Conservation (phyloP, 768 basidiomycete genomes). For the Mycena kentingensis region DNA sequence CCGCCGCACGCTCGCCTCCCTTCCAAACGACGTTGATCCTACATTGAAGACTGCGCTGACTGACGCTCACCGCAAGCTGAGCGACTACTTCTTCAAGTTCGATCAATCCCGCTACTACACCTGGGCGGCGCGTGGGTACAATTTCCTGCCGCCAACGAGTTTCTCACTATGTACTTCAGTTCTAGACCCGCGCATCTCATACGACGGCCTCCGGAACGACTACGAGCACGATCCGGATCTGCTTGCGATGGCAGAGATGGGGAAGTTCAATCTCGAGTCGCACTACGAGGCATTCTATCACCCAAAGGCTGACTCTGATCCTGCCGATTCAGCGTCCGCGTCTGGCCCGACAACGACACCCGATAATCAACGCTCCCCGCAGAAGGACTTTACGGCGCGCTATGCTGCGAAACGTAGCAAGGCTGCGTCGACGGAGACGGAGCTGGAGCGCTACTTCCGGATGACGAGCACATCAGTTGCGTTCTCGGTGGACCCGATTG, state of each 20-base stretch:
- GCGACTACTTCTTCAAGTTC: constrained; percentile 23
- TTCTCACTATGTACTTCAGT: constrained; percentile 1
- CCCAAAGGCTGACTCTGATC: not conserved
- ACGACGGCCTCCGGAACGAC: constrained; percentile 11
- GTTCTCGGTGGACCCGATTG: not conserved
- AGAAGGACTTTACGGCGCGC: constrained; percentile 6
- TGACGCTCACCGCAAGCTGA: constrained; percentile 22
- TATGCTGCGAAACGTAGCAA: not conserved
- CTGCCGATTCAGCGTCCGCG: not conserved
- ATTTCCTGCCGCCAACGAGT: not conserved
- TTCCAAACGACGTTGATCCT: constrained; percentile 8
- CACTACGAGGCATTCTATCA: not conserved
- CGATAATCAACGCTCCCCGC: constrained; percentile 2
- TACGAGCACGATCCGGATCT: constrained; percentile 11
- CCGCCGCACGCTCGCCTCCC: not conserved
- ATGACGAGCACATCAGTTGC: not conserved
- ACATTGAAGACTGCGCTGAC: constrained; percentile 9
- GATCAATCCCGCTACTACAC: constrained; percentile 21
- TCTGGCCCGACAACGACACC: not conserved
- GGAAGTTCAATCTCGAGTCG: not conserved
- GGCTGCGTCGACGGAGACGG: constrained; percentile 5
- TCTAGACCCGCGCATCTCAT: constrained; percentile 9
- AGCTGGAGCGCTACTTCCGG: constrained; percentile 8
- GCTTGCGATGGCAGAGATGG: not conserved
- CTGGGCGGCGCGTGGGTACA: constrained; percentile 7